Conservation (phyloP, 345 rosid species). For the Mallotus nudiflorus region DNA sequence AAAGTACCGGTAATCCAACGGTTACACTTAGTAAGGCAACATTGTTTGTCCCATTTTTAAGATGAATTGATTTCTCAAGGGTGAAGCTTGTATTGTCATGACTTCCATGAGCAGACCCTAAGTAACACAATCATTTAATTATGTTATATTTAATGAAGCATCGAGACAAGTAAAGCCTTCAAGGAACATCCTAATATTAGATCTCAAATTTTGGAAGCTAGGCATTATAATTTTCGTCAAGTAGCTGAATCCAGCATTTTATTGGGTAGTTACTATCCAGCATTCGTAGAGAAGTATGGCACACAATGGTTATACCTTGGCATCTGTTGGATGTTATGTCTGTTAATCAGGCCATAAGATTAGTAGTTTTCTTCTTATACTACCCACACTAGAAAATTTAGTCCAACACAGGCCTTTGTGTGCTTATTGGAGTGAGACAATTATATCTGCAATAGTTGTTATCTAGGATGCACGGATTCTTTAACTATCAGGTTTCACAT, state of each 20-base stretch:
- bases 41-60: constrained; percentile 53
- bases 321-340: not conserved
- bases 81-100: constrained; percentile 27
- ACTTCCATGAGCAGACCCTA: constrained; percentile 69
- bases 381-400: not conserved
- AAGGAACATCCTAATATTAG: not conserved
- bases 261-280: not conserved
- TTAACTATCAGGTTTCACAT: too few relatives aligned
- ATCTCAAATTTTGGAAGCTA: not conserved
- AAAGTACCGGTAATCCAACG: constrained; percentile 75
- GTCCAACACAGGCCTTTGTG: not conserved
- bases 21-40: constrained; percentile 72
- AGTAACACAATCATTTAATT: constrained; percentile 1
- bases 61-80: constrained; percentile 37
- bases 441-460: not conserved
- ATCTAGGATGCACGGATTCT: too few relatives aligned
- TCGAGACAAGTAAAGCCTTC: not conserved
- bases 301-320: not conserved
- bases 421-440: not conserved
- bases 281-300: not conserved
- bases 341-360: not conserved
- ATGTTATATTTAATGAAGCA: not conserved
- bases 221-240: not conserved
- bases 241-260: not conserved
- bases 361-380: not conserved